phyloP scores from a whole-genome alignment of 768 basidiomycete genomes.

The Podaxis sp. region DNA sequence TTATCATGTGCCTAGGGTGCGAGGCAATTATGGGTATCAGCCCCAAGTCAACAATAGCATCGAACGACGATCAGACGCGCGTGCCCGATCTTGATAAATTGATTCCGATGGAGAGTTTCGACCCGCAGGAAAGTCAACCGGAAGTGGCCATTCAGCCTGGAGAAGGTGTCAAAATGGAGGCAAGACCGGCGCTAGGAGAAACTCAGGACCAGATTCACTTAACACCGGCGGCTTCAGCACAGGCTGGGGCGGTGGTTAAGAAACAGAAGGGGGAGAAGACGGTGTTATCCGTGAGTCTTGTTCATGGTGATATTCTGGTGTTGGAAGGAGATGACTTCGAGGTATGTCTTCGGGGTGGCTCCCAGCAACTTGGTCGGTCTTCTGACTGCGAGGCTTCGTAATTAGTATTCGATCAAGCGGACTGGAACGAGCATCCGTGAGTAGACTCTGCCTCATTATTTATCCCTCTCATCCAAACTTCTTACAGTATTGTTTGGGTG shows the following conservation, averaged over 20 bases:
- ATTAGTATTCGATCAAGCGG: slow-evolving; percentile 45
- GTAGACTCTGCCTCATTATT: slow-evolving; percentile 17
- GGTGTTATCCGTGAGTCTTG: slow-evolving; percentile 30
- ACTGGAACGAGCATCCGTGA: slow-evolving; percentile 44
- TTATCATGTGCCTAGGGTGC: slow-evolving; percentile 38
- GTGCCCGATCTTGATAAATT: slow-evolving; percentile 14
- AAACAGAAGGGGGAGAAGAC: slow-evolving; percentile 15
- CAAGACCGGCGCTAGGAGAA: neutral
- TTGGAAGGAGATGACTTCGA: slow-evolving; percentile 42
- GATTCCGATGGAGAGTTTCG: slow-evolving; percentile 17
- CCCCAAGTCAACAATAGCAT: slow-evolving; percentile 19
- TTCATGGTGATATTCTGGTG: slow-evolving; percentile 45
- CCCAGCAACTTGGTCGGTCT: neutral
- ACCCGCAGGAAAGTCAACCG: neutral
- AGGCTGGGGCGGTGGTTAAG: neutral
- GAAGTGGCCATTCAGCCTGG: slow-evolving; percentile 2
- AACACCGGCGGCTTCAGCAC: neutral
- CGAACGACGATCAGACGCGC: slow-evolving; percentile 2
- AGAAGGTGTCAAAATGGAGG: neutral
- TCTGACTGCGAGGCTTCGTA: slow-evolving; percentile 15
- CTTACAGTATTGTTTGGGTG: slow-evolving; percentile 16
- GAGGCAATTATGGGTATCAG: slow-evolving; percentile 33
- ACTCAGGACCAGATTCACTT: neutral
- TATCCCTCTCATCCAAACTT: neutral
- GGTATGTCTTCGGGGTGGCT: slow-evolving; percentile 26